Evolutionary conservation across 148 eudicot genomes (phyloP), one percentile per base, ranked within the genome.

Genomic region (Vaccinium macrocarpon): DNA sequence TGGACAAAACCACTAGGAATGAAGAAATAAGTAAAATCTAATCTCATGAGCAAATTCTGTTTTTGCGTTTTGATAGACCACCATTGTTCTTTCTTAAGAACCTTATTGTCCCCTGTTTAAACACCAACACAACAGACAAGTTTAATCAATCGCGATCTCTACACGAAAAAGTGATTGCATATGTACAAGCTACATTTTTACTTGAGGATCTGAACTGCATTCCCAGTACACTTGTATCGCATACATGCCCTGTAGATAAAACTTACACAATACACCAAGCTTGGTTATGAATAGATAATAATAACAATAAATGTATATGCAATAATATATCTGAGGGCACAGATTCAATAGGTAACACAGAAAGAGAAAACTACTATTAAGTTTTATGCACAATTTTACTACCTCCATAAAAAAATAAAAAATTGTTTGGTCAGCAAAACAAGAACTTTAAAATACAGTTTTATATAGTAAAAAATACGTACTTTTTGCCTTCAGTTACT

Each of bases 91-190:
- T 15, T 11, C 81, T 78, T 92, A 97, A 80, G 77, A 97, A 91
- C 84, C 92, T 92, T 9, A 97, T 93, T 71, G 50, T 89, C 7
- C 99, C 99, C 99, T 97, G 92, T 50, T 50, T 68, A 86, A 14
- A 79, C 75, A 62, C 55, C 75, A 81, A 5, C 19, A 85, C 1
- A 23, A 29, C 53, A 61, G 57, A 14, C 32, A 57, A 56, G 27
- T 62, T 83, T 76, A 77, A 86, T 66, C 32, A 70, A 55, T 73
- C 68, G 21, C 46, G 2, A 82, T 68, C 48, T 2, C 18, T 16
- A 82, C 8, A 35, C 6, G 66, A 82, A 82, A 8, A 82, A 32
- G 51, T 51, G 32, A 51, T 52, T 52, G 19, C 19, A 82, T 7
- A 64, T 6, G 2, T 8, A 10, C 8, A 8, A 38, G 82, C 55